Conservation (phyloP, 2,329 filamentous ascomycete genomes). For the Juglanconis sp. region DNA sequence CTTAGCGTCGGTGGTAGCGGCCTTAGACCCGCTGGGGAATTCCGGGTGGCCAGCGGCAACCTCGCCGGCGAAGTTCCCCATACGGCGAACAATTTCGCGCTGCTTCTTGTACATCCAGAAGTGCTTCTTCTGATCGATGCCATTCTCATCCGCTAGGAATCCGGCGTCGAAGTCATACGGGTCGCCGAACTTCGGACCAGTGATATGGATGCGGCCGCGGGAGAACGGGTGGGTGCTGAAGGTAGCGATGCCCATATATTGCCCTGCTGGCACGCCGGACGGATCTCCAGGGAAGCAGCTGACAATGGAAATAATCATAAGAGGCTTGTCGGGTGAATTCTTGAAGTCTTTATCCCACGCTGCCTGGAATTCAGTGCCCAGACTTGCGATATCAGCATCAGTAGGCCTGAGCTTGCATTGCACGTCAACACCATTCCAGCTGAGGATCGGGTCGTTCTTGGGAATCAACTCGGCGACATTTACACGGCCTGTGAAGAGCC, state of each 20-base stretch:
- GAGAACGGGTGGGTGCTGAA: slow-evolving; percentile 61
- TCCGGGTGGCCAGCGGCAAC: slow-evolving; percentile 38
- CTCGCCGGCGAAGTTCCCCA: slow-evolving; percentile 48
- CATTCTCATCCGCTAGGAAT: slow-evolving; percentile 48
- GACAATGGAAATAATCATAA: slow-evolving; percentile 42
- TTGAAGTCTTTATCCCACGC: slow-evolving; percentile 24
- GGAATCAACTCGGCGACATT: slow-evolving; percentile 12
- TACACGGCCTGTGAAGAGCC: slow-evolving; percentile 20
- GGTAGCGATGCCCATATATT: slow-evolving; percentile 51
- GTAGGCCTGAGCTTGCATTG: slow-evolving; percentile 15
- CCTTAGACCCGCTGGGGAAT: slow-evolving; percentile 32
- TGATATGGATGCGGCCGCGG: slow-evolving; percentile 60
- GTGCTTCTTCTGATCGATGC: slow-evolving; percentile 55
- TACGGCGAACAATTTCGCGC: slow-evolving; percentile 58
- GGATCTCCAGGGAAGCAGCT: slow-evolving; percentile 42
- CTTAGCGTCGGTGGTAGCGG: not conserved
- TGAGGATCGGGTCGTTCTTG: slow-evolving; percentile 23
- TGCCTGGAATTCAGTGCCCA: slow-evolving; percentile 23
- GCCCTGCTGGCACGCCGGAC: slow-evolving; percentile 31
- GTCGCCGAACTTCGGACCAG: slow-evolving; percentile 37
- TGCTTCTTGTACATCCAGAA: slow-evolving; percentile 63
- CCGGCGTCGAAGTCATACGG: slow-evolving; percentile 55
- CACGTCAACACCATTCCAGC: slow-evolving; percentile 13
- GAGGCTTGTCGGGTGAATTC: slow-evolving; percentile 32
- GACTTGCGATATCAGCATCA: slow-evolving; percentile 19